Conservation (phyloP, 2,329 filamentous ascomycete species). For the Hypoxylon sp. region DNA sequence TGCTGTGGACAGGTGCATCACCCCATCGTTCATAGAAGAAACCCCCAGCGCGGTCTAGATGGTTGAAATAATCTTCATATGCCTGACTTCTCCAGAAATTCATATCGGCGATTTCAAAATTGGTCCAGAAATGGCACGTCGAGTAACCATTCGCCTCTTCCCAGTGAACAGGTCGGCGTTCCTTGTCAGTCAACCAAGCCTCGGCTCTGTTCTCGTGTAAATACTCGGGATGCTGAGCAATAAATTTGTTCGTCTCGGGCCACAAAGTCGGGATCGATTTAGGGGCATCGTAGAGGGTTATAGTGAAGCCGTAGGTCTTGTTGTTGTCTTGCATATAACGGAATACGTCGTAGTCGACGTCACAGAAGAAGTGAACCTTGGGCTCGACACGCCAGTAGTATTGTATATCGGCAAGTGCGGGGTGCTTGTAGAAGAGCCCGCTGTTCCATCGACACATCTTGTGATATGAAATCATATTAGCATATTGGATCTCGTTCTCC, state of each 20-base stretch:
- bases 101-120: slow-evolving; percentile 97
- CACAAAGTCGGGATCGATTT: slow-evolving; percentile 88
- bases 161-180: slow-evolving; percentile 83
- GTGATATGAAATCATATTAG: slow-evolving; percentile 90
- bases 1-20: slow-evolving; percentile 95
- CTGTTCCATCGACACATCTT: slow-evolving; percentile 99
- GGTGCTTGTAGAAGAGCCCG: slow-evolving; percentile 97
- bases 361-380: slow-evolving; percentile 99
- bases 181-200: slow-evolving; percentile 86
- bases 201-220: slow-evolving; percentile 87
- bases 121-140: slow-evolving; percentile 99
- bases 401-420: slow-evolving; percentile 82
- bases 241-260: slow-evolving; percentile 95
- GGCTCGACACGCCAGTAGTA: slow-evolving; percentile 99
- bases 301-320: slow-evolving; percentile 99
- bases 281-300: slow-evolving; percentile 94
- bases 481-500: slow-evolving; percentile 91
- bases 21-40: slow-evolving; percentile 99
- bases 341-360: slow-evolving; percentile 98
- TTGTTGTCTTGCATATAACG: slow-evolving; percentile 98
- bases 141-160: slow-evolving; percentile 90
- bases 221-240: slow-evolving; percentile 86
- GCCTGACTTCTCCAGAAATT: slow-evolving; percentile 90
- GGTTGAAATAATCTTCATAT: slow-evolving; percentile 97
- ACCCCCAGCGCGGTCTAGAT: slow-evolving; percentile 91